Evolutionary conservation across 306 rosid genomes (phyloP).

Genomic region (Trifolium subterraneum): DNA sequence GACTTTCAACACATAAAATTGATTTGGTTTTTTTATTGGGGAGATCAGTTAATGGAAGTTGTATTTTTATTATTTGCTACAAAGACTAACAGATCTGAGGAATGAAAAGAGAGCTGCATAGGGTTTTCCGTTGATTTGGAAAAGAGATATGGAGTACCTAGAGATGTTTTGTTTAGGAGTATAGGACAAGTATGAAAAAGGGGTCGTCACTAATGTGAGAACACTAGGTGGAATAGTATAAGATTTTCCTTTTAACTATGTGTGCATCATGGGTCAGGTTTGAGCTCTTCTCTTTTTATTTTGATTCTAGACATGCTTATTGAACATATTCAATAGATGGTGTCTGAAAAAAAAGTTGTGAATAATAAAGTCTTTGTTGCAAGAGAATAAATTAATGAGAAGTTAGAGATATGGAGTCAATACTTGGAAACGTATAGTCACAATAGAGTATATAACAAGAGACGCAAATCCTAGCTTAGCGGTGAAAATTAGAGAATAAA

Average conservation of each 20-base stretch:
- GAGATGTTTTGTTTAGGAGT: background rate
- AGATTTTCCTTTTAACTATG: background rate
- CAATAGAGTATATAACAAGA: background rate
- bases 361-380: constrained; percentile 5
- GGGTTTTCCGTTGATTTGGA: background rate
- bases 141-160: background rate
- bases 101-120: background rate
- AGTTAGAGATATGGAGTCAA: constrained; percentile 5
- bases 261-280: background rate
- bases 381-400: constrained; percentile 6
- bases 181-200: background rate
- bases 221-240: background rate
- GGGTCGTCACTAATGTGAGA: background rate
- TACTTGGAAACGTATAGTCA: background rate
- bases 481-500: background rate
- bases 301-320: background rate
- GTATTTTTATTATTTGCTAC: background rate
- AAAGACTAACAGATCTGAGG: background rate
- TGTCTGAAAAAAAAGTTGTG: background rate
- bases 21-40: constrained; percentile 4
- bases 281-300: background rate
- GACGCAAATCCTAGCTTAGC: background rate
- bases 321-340: background rate
- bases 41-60: background rate
- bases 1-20: background rate